Evolutionary conservation across 108 stramenopile genomes (phyloP).

Genomic region (Nitzschia sp.): DNA sequence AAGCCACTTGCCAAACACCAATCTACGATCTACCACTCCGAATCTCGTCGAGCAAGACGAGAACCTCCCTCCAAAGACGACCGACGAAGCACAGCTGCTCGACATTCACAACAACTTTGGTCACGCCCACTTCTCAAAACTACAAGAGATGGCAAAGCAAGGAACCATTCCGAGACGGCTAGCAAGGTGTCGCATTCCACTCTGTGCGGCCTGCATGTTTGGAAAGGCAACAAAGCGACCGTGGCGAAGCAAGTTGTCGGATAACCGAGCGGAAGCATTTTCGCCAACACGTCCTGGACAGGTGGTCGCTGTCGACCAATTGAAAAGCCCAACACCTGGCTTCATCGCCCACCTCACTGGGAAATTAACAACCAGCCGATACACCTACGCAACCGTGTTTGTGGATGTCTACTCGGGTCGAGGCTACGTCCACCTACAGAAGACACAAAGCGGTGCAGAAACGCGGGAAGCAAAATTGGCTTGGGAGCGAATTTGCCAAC

Average conservation of each 20-base stretch:
- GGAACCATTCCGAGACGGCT: slow-evolving; percentile 35
- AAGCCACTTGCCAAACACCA: too few relatives aligned
- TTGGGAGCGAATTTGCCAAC: slow-evolving; percentile 31
- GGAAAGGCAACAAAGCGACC: slow-evolving; percentile 7
- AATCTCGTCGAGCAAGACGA: slow-evolving; percentile 9
- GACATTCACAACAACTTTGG: slow-evolving; percentile 25
- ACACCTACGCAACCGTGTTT: slow-evolving; percentile 41
- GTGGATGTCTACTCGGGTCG: slow-evolving; percentile 36
- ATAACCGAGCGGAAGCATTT: too few relatives aligned
- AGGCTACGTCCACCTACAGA: slow-evolving; percentile 40
- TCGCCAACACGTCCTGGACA: slow-evolving; percentile 31
- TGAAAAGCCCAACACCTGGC: slow-evolving; percentile 40
- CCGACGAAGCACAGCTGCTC: slow-evolving; percentile 25
- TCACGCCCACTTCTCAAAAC: slow-evolving; percentile 21
- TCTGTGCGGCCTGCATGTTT: slow-evolving; percentile 30
- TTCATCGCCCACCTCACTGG: slow-evolving; percentile 49
- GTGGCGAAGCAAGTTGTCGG: slow-evolving; percentile 17
- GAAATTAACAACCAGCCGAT: slow-evolving; percentile 30
- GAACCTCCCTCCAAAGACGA: slow-evolving; percentile 2
- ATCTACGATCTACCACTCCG: too few relatives aligned
- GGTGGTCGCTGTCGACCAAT: slow-evolving; percentile 42
- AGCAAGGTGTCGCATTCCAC: slow-evolving; percentile 29
- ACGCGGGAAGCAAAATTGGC: slow-evolving; percentile 44
- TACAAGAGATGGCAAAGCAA: slow-evolving; percentile 37
- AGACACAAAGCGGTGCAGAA: slow-evolving; percentile 31